phyloP scores from a whole-genome alignment of 2,329 filamentous ascomycete species.

The Knufia fluminis region DNA sequence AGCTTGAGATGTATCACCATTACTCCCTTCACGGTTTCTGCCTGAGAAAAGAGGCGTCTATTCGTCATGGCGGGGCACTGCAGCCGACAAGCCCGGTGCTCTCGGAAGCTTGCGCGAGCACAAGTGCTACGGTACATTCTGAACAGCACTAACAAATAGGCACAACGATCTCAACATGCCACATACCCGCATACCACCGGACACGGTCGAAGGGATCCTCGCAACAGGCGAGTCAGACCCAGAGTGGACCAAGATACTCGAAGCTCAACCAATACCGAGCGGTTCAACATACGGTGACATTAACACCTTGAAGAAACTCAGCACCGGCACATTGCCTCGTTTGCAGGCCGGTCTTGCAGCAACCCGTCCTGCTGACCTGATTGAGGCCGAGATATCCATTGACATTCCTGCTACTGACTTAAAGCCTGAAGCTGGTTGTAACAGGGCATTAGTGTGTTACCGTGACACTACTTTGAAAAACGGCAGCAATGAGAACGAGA shows the following conservation, averaged over 20 bases:
- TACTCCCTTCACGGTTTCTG: neutral
- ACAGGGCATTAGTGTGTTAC: conserved; percentile 12
- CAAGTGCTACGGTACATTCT: no score
- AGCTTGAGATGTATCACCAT: no score
- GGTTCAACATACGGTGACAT: conserved; percentile 11
- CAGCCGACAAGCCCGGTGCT: neutral
- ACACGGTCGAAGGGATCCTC: conserved; percentile 13
- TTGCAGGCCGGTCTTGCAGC: conserved; percentile 8
- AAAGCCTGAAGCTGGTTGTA: conserved; percentile 7
- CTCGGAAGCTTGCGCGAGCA: neutral
- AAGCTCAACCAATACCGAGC: conserved; percentile 7
- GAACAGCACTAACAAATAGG: no score
- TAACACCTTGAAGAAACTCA: conserved; percentile 10
- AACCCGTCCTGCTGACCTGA: conserved; percentile 11
- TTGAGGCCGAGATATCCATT: conserved; percentile 12
- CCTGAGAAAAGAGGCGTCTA: neutral
- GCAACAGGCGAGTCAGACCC: conserved; percentile 14
- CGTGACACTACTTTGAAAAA: neutral
- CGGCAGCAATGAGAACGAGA: neutral
- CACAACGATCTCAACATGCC: conserved; percentile 10
- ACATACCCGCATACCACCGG: conserved; percentile 8
- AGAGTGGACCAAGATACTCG: conserved; percentile 11
- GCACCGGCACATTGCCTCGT: neutral
- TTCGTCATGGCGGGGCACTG: neutral
- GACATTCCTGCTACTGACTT: conserved; percentile 12